Evolutionary conservation across 2,329 filamentous ascomycete genomes (phyloP), one percentile per base, ranked within the genome.

Genomic region (Arthrobotrys iridis): DNA sequence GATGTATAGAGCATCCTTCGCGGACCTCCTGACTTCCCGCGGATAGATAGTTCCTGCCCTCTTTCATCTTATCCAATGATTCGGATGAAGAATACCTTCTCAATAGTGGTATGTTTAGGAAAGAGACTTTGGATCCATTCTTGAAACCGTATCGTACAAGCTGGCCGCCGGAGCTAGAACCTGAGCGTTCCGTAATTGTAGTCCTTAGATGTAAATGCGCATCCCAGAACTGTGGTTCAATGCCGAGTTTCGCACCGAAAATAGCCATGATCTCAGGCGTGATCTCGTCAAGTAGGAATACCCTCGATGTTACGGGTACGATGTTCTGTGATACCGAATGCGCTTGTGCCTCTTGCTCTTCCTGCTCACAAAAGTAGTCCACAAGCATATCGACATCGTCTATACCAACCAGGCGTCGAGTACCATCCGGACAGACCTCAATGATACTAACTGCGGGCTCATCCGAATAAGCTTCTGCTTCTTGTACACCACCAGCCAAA

Each of bases 221-320:
- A 45, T 75, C 63, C 70, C 70, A 75, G 22, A 75, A 75, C 30
- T 75, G 70, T 1, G 70, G 70, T 37, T 75, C 70, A 15, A 75
- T 30, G 1, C 55, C 55, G 20, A 75, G 37, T 40, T 46, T 64
- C 15, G 70, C 70, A 7, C 70, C 70, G 20, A 75, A 68, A 3
- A 75, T 33, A 15, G 62, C 70, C 24, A 75, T 68, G 7, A 75
- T 30, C 57, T 62, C 63, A 4, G 70, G 55, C 10, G 63, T 63
- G 1, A 75, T 55, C 15, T 28, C 63, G 26, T 75, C 70, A 3
- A 75, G 46, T 13, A 75, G 22, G 46, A 75, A 75, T 8, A 64
- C 70, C 22, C 62, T 66, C 1, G 62, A 67, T 2, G 13, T n/a
- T 6, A 48, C 20, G 3, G 50, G n/a, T 24, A 8, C 10, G n/a